Conservation (phyloP, 805 yeast species). For the Sugiyamaella chiloensis region DNA sequence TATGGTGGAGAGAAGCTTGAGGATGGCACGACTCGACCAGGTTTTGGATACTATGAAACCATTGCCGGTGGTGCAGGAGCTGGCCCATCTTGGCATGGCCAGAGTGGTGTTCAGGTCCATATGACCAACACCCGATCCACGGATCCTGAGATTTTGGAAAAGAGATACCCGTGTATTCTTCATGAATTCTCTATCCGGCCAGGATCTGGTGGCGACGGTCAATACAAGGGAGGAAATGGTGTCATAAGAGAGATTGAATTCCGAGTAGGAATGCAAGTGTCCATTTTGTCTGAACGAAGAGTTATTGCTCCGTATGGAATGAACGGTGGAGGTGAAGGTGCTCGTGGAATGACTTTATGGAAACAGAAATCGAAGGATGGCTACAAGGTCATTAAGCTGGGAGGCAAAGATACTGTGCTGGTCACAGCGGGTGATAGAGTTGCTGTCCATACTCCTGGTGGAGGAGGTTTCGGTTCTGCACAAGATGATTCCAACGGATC, state of each 20-base stretch:
- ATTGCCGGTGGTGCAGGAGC: constrained; percentile 97
- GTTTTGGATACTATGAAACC: constrained; percentile 91
- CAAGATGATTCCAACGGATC: constrained; percentile 1
- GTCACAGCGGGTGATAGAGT: constrained; percentile 63
- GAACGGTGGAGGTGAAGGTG: constrained; percentile 75
- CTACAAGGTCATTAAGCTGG: constrained; percentile 36
- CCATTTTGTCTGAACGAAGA: constrained; percentile 83
- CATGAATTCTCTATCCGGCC: constrained; percentile 66
- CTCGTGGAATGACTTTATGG: constrained; percentile 61
- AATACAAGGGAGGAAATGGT: constrained; percentile 78
- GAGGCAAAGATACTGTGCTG: constrained; percentile 67
- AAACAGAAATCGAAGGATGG: constrained; percentile 26
- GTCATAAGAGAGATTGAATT: constrained; percentile 83
- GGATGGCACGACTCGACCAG: constrained; percentile 46
- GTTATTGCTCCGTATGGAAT: constrained; percentile 83
- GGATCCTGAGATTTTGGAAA: constrained; percentile 84
- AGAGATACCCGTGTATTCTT: constrained; percentile 78
- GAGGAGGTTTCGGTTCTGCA: constrained; percentile 68
- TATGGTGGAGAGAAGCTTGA: constrained; percentile 52
- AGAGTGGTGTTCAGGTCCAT: constrained; percentile 86
- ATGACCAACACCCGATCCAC: constrained; percentile 94
- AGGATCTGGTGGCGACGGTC: constrained; percentile 80
- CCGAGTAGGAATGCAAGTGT: constrained; percentile 64
- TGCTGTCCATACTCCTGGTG: constrained; percentile 75
- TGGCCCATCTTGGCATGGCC: constrained; percentile 80